Evolutionary conservation across 1,284 basidiomycete species (phyloP), one percentile per base, ranked within the genome.

Genomic region (Naganishia liquefaciens): DNA sequence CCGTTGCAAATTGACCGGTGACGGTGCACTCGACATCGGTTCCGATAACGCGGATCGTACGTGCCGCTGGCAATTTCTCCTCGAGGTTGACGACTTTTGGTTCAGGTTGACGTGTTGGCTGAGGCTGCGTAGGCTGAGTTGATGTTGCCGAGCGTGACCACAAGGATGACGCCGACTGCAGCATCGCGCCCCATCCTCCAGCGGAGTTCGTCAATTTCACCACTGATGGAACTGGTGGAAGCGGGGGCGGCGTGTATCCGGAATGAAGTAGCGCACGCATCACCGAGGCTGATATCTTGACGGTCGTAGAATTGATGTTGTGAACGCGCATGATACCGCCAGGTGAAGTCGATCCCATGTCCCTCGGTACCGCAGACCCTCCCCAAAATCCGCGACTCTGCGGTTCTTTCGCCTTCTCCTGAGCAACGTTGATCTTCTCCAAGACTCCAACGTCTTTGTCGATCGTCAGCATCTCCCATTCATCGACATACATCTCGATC

Each of bases 231-330:
- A 60, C 71, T 0, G 72, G 71, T 25, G 76, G 74, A 33, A 77
- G 67, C 15, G 74, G 75, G 19, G 73, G 76, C 19, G 79, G 78
- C 66, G 75, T 78, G 52, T 79, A 79, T 5, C 90, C 90, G 9
- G 86, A 85, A 10, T 83, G 83, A 76, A 88, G 88, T 6, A 92
- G 87, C 83, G 88, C 90, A 69, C 87, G 85, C 82, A 93, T 87
- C 7, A 95, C 87, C 53, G 89, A 85, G 0, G 90, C 90, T 63
- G 86, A 86, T 68, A 98, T 93, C 55, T 86, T 83, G 49, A 97
- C 82, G 4, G 88, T 84, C 10, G 84, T 89, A 11, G 84, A 82
- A 64, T 87, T 84, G 15, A 95, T 81, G 7, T 81, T 80, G 23
- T 80, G 83, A 1, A 92, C 83, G 21, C 81, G 84, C 88, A 95